phyloP scores from a whole-genome alignment of 2,329 filamentous ascomycete genomes.

The Trichoderma sp. region DNA sequence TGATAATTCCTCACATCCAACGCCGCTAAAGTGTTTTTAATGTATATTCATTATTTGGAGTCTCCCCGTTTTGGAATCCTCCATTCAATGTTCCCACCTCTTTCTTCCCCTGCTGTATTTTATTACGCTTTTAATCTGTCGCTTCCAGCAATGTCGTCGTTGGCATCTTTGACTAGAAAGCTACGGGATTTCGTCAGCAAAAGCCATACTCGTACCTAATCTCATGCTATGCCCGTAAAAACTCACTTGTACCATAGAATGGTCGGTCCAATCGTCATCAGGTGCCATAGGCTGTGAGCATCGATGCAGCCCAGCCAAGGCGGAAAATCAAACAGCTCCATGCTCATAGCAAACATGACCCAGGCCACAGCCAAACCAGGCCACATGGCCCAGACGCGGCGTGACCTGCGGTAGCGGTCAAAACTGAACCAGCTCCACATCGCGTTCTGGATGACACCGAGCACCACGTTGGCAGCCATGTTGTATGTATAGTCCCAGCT shows the following conservation, averaged over 20 bases:
- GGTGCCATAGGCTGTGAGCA: constrained; percentile 93
- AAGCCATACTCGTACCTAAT: not conserved
- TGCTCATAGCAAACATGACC: constrained; percentile 89
- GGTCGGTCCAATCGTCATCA: constrained; percentile 85
- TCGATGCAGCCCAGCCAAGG: constrained; percentile 79
- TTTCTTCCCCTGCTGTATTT: not conserved
- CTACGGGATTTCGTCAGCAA: constrained; percentile 44
- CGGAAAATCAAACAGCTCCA: constrained; percentile 92
- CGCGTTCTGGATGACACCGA: constrained; percentile 74
- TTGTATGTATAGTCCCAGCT: constrained; percentile 97
- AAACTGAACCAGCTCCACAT: constrained; percentile 86
- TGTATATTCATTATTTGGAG: not conserved
- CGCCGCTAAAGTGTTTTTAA: not conserved
- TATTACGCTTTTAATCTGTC: constrained; percentile 63
- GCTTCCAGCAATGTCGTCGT: constrained; percentile 70
- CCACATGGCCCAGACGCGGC: constrained; percentile 78
- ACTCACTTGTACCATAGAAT: constrained; percentile 94
- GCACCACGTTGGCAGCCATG: constrained; percentile 88
- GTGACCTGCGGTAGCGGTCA: constrained; percentile 66
- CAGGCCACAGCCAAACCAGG: constrained; percentile 88
- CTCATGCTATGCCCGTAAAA: not conserved
- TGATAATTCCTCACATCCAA: not conserved
- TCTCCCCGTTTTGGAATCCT: not conserved
- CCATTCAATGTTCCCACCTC: not conserved
- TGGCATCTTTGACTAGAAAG: constrained; percentile 81